phyloP scores from a whole-genome alignment of 2,329 filamentous ascomycete genomes.

The Pseudocercospora eumusae region DNA sequence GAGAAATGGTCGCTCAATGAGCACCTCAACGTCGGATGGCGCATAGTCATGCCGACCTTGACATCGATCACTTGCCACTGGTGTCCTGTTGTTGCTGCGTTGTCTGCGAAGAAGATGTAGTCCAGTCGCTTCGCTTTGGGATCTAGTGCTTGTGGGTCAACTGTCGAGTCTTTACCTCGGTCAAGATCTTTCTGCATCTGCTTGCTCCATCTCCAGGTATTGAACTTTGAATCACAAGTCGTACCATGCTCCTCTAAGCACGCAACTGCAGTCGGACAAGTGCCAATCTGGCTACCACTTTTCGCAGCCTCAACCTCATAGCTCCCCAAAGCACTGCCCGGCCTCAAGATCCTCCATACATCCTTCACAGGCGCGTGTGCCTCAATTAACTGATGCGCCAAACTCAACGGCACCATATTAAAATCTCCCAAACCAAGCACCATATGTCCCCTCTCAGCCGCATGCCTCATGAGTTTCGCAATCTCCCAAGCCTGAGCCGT shows the following conservation, averaged over 20 bases:
- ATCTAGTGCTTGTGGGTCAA: constrained; percentile 69
- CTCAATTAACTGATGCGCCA: constrained; percentile 80
- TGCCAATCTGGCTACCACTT: constrained; percentile 58
- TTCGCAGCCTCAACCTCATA: constrained; percentile 68
- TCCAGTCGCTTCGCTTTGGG: constrained; percentile 82
- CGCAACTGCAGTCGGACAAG: constrained; percentile 67
- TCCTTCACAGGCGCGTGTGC: constrained; percentile 76
- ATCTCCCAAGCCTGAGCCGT: constrained; percentile 95
- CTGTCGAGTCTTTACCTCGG: constrained; percentile 61
- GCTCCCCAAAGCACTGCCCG: constrained; percentile 77
- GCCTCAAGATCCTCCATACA: constrained; percentile 80
- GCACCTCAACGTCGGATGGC: constrained; percentile 78
- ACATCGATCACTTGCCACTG: constrained; percentile 71
- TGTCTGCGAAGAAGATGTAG: constrained; percentile 78
- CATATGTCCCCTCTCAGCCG: constrained; percentile 76
- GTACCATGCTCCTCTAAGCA: constrained; percentile 81
- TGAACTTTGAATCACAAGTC: constrained; percentile 81
- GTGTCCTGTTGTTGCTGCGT: constrained; percentile 35
- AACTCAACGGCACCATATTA: constrained; percentile 88
- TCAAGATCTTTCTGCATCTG: constrained; percentile 67
- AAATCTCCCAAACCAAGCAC: constrained; percentile 90
- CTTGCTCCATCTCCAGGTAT: constrained; percentile 91
- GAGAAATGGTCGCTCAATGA: constrained; percentile 95
- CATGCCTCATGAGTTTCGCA: constrained; percentile 80
- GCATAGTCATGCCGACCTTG: constrained; percentile 75